These are phyloP conservation scores for Herpetospermum pedunculosum DNA, from an alignment of 306 rosid genomes.

Conservation along the genomic window DNA sequence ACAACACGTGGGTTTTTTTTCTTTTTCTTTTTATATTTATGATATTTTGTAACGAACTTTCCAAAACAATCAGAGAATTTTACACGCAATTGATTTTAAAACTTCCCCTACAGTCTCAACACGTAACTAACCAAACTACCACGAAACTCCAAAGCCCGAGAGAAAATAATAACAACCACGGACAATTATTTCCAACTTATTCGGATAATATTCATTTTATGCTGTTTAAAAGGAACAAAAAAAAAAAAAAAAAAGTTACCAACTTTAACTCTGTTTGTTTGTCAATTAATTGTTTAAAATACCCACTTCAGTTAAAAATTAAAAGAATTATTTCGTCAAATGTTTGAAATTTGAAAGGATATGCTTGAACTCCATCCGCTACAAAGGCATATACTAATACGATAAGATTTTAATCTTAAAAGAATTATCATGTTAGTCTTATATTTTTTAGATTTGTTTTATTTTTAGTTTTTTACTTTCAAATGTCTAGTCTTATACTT, in stretches of 20 bases:
- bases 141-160: too few species aligned
- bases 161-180: background rate
- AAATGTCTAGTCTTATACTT: too few species aligned
- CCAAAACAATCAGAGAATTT: background rate
- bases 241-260: too few species aligned
- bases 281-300: background rate
- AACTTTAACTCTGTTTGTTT: background rate
- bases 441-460: too few species aligned
- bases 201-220: background rate
- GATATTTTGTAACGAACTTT: background rate
- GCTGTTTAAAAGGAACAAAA: too few species aligned
- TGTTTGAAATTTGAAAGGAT: background rate
- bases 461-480: too few species aligned
- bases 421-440: too few species aligned
- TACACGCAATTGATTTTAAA: background rate
- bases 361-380: too few species aligned
- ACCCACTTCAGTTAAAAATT: background rate
- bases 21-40: background rate
- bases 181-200: background rate
- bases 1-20: background rate
- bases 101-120: background rate
- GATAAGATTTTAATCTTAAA: background rate
- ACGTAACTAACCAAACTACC: background rate
- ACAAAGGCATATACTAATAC: background rate
- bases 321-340: background rate